These are phyloP conservation scores for Collybiopsis confluens DNA, from an alignment of 768 basidiomycete species.

Conservation along the genomic window DNA sequence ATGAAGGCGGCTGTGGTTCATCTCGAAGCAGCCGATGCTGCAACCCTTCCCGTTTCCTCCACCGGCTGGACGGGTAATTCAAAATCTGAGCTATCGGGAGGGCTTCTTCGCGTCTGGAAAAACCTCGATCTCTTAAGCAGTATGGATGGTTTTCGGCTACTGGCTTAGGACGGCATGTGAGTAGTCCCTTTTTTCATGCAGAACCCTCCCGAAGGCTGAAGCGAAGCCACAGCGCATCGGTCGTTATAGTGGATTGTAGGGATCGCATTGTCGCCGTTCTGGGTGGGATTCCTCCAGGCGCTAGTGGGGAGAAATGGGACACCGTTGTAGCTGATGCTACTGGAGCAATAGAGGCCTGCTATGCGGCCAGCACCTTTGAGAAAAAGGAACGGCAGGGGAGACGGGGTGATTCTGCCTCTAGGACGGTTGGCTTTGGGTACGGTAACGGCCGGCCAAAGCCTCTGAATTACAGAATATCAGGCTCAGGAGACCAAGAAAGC, in stretches of 20 bases:
- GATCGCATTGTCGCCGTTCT: neutral
- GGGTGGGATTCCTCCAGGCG: neutral
- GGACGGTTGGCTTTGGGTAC: neutral
- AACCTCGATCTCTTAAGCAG: neutral
- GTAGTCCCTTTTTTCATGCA: neutral
- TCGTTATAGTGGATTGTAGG: neutral
- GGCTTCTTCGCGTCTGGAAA: neutral
- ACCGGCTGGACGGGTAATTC: neutral
- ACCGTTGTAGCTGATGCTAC: neutral
- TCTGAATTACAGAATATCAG: neutral
- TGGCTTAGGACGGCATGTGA: neutral
- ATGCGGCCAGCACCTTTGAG: neutral
- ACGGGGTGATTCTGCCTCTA: neutral
- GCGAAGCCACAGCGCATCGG: neutral
- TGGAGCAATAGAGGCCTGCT: neutral
- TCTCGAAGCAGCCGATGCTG: neutral
- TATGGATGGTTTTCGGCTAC: neutral
- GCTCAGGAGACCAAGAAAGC: neutral
- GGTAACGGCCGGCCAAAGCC: neutral
- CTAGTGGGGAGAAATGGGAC: neutral
- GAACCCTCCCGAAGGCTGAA: no score
- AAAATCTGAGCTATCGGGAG: neutral
- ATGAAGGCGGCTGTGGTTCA: neutral
- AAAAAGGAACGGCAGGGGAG: neutral
- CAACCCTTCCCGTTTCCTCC: neutral